phyloP scores from a whole-genome alignment of 305 asterid genomes.

The Rubia tinctorum region DNA sequence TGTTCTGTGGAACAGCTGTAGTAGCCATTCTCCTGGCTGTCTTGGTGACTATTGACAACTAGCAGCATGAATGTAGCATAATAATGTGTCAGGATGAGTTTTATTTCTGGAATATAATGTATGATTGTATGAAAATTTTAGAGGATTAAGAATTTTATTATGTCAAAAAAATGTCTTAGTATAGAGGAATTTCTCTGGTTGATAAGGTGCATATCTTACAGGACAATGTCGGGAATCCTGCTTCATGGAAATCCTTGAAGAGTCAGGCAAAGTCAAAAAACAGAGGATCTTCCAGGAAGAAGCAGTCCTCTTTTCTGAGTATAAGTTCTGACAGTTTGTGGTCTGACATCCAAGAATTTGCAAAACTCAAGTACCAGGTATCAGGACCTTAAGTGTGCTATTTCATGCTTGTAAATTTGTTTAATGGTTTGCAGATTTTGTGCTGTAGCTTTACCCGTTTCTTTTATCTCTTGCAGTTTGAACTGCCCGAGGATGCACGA shows the following conservation, averaged over 20 bases:
- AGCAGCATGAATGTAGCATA: not conserved
- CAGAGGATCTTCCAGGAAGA: conserved; percentile 46
- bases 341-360: conserved; percentile 77
- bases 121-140: not conserved
- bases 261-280: conserved; percentile 50
- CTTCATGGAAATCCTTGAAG: conserved; percentile 57
- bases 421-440: not conserved
- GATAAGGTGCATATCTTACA: conserved; percentile 26
- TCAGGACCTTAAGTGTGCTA: conserved; percentile 13
- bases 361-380: conserved; percentile 88
- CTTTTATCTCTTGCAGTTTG: conserved; percentile 51
- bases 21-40: too few species aligned
- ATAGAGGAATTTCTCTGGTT: conserved; percentile 9
- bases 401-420: conserved; percentile 2
- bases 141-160: not conserved
- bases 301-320: conserved; percentile 51
- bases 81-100: not conserved
- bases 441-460: conserved; percentile 6
- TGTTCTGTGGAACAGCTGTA: not conserved
- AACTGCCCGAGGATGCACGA: conserved; percentile 66
- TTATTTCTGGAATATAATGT: not conserved
- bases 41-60: too few species aligned
- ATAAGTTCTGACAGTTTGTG: conserved; percentile 75
- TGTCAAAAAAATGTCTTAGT: not conserved
- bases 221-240: conserved; percentile 52